Base-by-base conservation (phyloP, 2,329 filamentous ascomycete species). In the Phialophora tarda region DNA sequence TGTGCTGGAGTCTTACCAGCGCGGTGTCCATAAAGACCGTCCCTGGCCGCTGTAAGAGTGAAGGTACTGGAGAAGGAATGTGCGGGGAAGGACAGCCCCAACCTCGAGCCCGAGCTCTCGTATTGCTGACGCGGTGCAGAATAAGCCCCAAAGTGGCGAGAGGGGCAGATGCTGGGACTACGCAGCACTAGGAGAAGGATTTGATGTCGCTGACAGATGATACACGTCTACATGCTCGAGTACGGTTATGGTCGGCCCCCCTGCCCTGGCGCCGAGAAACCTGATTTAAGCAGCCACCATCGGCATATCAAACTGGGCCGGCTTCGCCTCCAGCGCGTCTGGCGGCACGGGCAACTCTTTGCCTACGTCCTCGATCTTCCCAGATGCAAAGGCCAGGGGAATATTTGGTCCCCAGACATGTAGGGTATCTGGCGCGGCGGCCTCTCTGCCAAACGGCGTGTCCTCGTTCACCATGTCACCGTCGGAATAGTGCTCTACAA, bases 401-500 rank as follows among this genome's bases (percentile, higher is more conserved):
- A 69, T 62, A 32, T 77, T 73, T 1, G 76, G 75, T 0, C 76
- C 75, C 76, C 76, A 77, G 41, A 77, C 69, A 17, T 74, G 73
- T 53, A 77, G 59, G 2, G 73, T 74, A 51, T 77, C 74, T 48
- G 74, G 61, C 1, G 73, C 73, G 0, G 74, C 75, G 3, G 73
- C 69, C 6, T 69, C 70, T 65, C 75, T 74, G 0, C 73, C 73
- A 59, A 76, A 71, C 0, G 75, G 75, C 0, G 76, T 76, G 30
- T 75, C 67, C 54, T 71, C 62, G 59, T 71, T 71, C 5, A 71
- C 71, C 26, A 71, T 72, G 77, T 91, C 89, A 0, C 89, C 89
- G 74, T 91, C 89, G 17, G 88, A 86, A 72, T 91, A 91, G 75
- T 90, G 88, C 77, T 90, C 88, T 73, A 90, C 78, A 76, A 90